Evolutionary conservation across 2,329 filamentous ascomycete species (phyloP), one percentile per base, ranked within the genome.

Genomic region (Pseudocercospora macadamiae): DNA sequence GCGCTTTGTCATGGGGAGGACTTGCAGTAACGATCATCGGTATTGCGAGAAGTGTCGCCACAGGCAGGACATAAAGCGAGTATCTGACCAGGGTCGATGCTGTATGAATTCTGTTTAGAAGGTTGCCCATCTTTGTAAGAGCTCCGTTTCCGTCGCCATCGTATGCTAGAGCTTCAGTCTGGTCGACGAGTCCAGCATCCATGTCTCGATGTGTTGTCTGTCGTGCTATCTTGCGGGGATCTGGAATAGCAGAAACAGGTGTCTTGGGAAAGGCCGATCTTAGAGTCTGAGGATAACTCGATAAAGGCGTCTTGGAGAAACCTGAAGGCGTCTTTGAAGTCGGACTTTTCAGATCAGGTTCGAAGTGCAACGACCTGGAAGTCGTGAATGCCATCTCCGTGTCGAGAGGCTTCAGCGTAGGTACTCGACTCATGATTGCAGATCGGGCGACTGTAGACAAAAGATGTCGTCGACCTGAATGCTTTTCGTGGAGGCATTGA

Each of bases 11-110:
- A 28, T 68, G 66, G 12, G 67, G 63, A 4, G 45, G 44, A 21
- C 64, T 73, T 10, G 66, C 62, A 3, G 49, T 53, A 39, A 88
- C 75, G 51, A 88, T 76, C 32, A 89, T 76, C 10, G 87, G 87
- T 4, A 86, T 70, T 4, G 85, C 85, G 51, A 90, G 79, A 16
- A 88, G 68, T 14, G 86, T 59, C 39, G 81, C 85, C 32, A 89
- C 76, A 7, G 87, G 87, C 23, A 86, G 74, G 62, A 90, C 81
- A 69, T 89, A 89, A 64, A 90, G 79, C 51, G 89, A 75, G 68
- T 89, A 89, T 42, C 87, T 80, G 3, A 84, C 87, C 60, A 89
- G 68, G 62, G 86, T 78, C 5, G 85, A 87, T 68, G 86, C 86
- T 66, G 79, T 77, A 58, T 89, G 76, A 61, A 90, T 80, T 71